These are phyloP conservation scores for Talaromyces nanjingensis DNA, from an alignment of 495 filamentous ascomycete species.

Conservation along the genomic window DNA sequence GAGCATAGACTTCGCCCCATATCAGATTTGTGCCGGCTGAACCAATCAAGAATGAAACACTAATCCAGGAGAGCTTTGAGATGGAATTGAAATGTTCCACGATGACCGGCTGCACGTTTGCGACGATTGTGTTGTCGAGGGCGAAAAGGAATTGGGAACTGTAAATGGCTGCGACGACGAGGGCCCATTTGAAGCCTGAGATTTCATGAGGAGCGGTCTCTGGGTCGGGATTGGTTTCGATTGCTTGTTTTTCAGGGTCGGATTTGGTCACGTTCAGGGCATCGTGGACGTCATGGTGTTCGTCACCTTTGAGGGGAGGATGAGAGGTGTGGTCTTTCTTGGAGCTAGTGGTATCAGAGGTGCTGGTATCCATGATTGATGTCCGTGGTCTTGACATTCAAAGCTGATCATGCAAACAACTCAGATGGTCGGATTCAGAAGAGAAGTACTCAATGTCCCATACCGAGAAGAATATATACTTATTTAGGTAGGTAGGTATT, in stretches of 20 bases:
- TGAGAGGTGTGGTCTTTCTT: neutral
- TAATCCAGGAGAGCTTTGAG: slow-evolving; percentile 51
- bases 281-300: neutral
- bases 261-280: neutral
- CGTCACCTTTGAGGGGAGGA: neutral
- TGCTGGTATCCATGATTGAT: neutral
- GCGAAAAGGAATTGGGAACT: slow-evolving; percentile 46
- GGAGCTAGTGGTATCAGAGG: neutral
- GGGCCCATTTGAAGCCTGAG: slow-evolving; percentile 24
- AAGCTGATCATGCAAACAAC: neutral
- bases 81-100: slow-evolving; percentile 41
- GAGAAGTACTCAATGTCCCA: neutral
- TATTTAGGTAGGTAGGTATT: neutral
- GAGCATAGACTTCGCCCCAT: slow-evolving; percentile 36
- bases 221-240: neutral
- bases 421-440: neutral
- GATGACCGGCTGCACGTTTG: slow-evolving; percentile 48
- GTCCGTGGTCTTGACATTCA: neutral
- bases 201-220: slow-evolving; percentile 1
- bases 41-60: slow-evolving; percentile 45
- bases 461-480: neutral
- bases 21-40: slow-evolving; percentile 32
- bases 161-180: slow-evolving; percentile 39
- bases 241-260: neutral
- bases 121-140: slow-evolving; percentile 56